Conservation (phyloP, 2,329 filamentous ascomycete genomes). For the Alternaria atra region DNA sequence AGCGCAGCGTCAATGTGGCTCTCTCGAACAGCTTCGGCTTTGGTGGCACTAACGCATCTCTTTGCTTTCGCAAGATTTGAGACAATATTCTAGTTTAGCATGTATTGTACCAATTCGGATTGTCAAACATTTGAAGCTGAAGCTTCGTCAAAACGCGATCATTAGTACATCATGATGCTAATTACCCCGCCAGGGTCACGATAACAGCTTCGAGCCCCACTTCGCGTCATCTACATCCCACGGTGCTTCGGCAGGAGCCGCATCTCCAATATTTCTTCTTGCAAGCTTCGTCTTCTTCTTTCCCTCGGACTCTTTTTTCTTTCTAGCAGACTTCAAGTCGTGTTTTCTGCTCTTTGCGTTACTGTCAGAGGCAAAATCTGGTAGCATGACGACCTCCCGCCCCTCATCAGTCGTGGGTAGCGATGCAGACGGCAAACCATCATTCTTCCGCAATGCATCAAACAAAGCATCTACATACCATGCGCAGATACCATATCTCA, state of each 20-base stretch:
- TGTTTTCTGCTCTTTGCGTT: neutral
- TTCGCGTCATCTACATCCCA: slow-evolving; percentile 26
- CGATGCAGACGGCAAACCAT: slow-evolving; percentile 25
- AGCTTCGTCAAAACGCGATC: slow-evolving; percentile 4
- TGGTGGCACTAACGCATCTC: slow-evolving; percentile 91
- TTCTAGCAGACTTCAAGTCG: neutral
- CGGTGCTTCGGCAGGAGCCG: slow-evolving; percentile 6
- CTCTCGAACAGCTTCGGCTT: slow-evolving; percentile 98
- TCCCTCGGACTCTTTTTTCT: neutral
- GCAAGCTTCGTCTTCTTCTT: neutral
- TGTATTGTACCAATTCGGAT: neutral
- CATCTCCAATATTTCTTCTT: neutral
- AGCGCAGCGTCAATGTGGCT: slow-evolving; percentile 74
- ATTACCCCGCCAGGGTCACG: slow-evolving; percentile 26
- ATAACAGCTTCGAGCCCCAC: slow-evolving; percentile 30
- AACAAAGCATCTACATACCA: slow-evolving; percentile 59
- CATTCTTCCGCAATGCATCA: slow-evolving; percentile 34
- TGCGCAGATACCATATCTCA: slow-evolving; percentile 62
- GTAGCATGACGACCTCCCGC: slow-evolving; percentile 23
- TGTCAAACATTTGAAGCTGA: neutral
- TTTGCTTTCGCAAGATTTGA: slow-evolving; percentile 72
- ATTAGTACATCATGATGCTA: slow-evolving; percentile 27
- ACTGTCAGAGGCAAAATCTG: neutral
- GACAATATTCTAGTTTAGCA: neutral
- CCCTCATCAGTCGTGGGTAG: slow-evolving; percentile 16